phyloP scores from a whole-genome alignment of 495 filamentous ascomycete species.

The Apodospora peruviana region DNA sequence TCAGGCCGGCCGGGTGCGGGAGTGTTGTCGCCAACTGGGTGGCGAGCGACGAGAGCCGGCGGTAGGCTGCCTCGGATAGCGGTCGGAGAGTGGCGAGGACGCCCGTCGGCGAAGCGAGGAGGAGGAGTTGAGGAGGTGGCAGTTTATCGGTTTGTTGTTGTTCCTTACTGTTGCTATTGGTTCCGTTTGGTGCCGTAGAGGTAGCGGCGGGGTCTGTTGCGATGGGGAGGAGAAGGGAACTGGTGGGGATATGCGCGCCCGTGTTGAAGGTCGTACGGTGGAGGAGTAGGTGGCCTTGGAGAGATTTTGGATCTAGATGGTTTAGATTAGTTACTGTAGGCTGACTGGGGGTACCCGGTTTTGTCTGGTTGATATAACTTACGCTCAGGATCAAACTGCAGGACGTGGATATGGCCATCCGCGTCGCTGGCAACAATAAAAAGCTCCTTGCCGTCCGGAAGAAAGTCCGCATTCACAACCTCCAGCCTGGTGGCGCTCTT shows the following conservation, averaged over 20 bases:
- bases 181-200: slow-evolving; percentile 14
- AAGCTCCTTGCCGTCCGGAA: slow-evolving; percentile 78
- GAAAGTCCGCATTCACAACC: slow-evolving; percentile 76
- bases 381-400: slow-evolving; percentile 93
- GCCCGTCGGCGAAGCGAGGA: slow-evolving; percentile 69
- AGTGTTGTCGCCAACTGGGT: slow-evolving; percentile 71
- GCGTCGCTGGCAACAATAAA: slow-evolving; percentile 79
- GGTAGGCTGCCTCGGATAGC: slow-evolving; percentile 73
- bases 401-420: slow-evolving; percentile 76
- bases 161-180: slow-evolving; percentile 14
- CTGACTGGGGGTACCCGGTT: too few relatives aligned
- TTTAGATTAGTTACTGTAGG: slow-evolving; percentile 14
- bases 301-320: slow-evolving; percentile 77
- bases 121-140: slow-evolving; percentile 47
- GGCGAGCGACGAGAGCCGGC: slow-evolving; percentile 74
- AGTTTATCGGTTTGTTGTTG: neutral
- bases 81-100: slow-evolving; percentile 70
- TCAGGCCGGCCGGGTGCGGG: slow-evolving; percentile 71
- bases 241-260: slow-evolving; percentile 68
- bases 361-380: slow-evolving; percentile 17
- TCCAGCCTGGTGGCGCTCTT: slow-evolving; percentile 72
- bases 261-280: slow-evolving; percentile 79
- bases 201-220: slow-evolving; percentile 20
- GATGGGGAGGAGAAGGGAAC: slow-evolving; percentile 68
- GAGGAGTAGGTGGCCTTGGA: slow-evolving; percentile 80